Evolutionary conservation across 768 basidiomycete genomes (phyloP).

Genomic region (Agrocybe chaxingu): DNA sequence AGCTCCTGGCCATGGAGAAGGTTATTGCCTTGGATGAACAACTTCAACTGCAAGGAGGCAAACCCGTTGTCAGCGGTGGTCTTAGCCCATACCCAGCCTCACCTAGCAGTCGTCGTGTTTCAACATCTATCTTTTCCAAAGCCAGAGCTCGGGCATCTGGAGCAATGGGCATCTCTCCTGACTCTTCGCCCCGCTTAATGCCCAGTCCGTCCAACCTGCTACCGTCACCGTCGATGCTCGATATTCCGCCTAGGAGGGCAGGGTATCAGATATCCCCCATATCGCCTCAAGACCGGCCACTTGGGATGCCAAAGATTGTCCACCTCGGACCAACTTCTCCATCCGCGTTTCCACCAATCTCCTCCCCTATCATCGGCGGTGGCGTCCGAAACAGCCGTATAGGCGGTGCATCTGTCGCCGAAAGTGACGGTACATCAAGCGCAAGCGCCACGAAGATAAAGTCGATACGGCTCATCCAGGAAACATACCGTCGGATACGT

Average conservation of each 20-base stretch:
- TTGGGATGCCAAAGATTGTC: constrained; percentile 46
- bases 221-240: constrained; percentile 28
- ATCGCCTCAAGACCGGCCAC: constrained; percentile 19
- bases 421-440: constrained; percentile 13
- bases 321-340: constrained; percentile 56
- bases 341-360: constrained; percentile 28
- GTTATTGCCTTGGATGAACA: constrained; percentile 51
- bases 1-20: constrained; percentile 64
- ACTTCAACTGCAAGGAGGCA: constrained; percentile 29
- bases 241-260: constrained; percentile 22
- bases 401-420: constrained; percentile 1
- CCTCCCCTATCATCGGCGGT: constrained; percentile 24
- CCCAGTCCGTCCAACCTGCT: constrained; percentile 27
- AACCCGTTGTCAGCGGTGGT: constrained; percentile 2
- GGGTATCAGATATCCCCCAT: constrained; percentile 31
- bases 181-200: constrained; percentile 39
- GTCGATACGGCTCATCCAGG: constrained; percentile 47
- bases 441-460: constrained; percentile 43
- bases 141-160: constrained; percentile 44
- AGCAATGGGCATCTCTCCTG: constrained; percentile 36
- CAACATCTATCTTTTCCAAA: constrained; percentile 57
- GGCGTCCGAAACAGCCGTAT: constrained; percentile 7
- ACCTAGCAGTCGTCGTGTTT: constrained; percentile 37
- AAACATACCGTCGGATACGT: constrained; percentile 60
- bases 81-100: constrained; percentile 20